Percentiles rank a stretch among this genome's conserved stretches.
phyloP scores from a whole-genome alignment of 371 early-diverging fungal species.

The Mucor indicus region DNA sequence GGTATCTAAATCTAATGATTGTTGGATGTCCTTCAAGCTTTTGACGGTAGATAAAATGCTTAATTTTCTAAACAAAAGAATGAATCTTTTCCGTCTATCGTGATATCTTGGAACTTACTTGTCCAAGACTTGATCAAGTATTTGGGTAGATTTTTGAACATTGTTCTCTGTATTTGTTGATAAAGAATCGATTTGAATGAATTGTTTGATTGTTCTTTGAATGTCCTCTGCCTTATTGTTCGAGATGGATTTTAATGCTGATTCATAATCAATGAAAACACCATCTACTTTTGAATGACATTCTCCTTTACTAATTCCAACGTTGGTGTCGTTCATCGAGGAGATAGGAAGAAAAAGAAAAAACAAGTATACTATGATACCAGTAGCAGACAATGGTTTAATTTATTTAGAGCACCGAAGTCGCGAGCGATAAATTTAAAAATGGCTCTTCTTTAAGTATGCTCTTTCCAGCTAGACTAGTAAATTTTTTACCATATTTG shows the following conservation, averaged over 20 bases:
- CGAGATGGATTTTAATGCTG: constrained; percentile 14
- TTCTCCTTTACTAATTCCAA: constrained; percentile 27
- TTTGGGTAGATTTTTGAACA: constrained; percentile 12
- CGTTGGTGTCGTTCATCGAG: too few species aligned
- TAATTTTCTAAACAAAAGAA: background rate
- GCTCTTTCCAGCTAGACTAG: background rate
- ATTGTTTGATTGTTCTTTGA: constrained; percentile 22
- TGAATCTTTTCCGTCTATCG: background rate
- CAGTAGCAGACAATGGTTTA: too few species aligned
- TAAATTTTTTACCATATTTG: too few species aligned
- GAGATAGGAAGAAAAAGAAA: too few species aligned
- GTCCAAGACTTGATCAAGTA: constrained; percentile 11
- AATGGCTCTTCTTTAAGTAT: constrained; percentile 3
- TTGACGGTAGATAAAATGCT: constrained; percentile 4
- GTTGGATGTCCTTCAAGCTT: constrained; percentile 2
- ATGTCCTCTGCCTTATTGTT: constrained; percentile 14
- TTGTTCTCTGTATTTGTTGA: constrained; percentile 22
- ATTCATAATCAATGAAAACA: constrained; percentile 26
- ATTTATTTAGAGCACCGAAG: too few species aligned
- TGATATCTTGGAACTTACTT: constrained; percentile 3
- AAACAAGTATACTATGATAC: too few species aligned
- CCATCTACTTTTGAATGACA: constrained; percentile 25
- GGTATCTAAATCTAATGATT: background rate
- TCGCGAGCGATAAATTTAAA: too few species aligned
- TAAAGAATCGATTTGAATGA: constrained; percentile 24